Conservation (phyloP, 257 asterid genomes). For the Marsdenia floribunda region DNA sequence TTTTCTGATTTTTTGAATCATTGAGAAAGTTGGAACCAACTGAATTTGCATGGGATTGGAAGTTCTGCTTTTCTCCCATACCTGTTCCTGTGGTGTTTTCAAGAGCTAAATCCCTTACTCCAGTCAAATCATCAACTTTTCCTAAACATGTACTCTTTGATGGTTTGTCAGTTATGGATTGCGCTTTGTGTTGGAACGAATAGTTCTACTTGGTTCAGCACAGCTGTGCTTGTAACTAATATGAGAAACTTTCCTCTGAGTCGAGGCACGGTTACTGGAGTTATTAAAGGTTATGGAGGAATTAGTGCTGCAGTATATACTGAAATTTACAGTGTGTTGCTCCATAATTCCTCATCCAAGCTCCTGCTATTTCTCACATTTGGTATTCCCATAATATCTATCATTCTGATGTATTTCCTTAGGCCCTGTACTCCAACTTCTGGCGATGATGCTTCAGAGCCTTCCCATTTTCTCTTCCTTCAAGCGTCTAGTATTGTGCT, state of each 20-base stretch:
- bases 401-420: constrained; percentile 49
- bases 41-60: not conserved
- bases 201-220: constrained; percentile 65
- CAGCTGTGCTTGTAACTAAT: constrained; percentile 68
- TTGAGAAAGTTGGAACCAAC: not conserved
- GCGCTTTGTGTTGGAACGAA: constrained; percentile 55
- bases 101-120: not conserved
- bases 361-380: constrained; percentile 52
- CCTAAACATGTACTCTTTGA: constrained; percentile 1
- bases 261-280: constrained; percentile 68
- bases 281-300: constrained; percentile 68
- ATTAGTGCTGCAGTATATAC: constrained; percentile 68
- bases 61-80: not conserved
- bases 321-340: constrained; percentile 47
- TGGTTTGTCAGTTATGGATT: constrained; percentile 55
- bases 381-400: constrained; percentile 49
- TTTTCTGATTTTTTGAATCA: not conserved
- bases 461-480: constrained; percentile 46
- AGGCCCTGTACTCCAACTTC: constrained; percentile 62
- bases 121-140: not conserved
- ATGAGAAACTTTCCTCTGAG: constrained; percentile 72
- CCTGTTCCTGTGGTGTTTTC: not conserved
- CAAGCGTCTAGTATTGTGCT: constrained; percentile 57
- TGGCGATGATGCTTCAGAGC: constrained; percentile 54
- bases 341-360: constrained; percentile 44